Evolutionary conservation across 2,329 filamentous ascomycete species (phyloP).

Genomic region (Fusarium udum): DNA sequence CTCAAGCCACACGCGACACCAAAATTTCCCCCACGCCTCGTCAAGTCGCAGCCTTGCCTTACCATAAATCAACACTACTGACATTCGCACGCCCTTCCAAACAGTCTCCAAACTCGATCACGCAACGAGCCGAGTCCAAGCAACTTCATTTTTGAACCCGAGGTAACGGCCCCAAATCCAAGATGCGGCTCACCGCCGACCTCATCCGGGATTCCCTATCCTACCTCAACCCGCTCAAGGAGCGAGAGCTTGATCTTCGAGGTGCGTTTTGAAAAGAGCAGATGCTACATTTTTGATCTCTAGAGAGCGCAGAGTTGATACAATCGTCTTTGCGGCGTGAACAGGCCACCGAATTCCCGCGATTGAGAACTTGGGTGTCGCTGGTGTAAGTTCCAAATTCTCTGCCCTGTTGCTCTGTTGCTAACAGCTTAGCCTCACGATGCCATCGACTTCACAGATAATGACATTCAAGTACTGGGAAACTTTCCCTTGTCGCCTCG

Average conservation of each 20-base stretch:
- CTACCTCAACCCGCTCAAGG: conserved; percentile 98
- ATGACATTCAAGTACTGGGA: conserved; percentile 87
- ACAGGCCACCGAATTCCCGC: conserved; percentile 97
- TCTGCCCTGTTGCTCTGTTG: background rate
- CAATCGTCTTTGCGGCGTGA: conserved; percentile 60
- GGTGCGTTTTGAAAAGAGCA: conserved; percentile 96
- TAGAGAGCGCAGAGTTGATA: conserved; percentile 81
- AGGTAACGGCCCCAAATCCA: conserved; percentile 46
- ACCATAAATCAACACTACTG: conserved; percentile 32
- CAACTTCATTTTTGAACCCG: conserved; percentile 11
- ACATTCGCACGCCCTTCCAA: conserved; percentile 2
- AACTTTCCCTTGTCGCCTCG: conserved; percentile 95
- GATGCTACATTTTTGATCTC: conserved; percentile 80
- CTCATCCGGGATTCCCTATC: conserved; percentile 94
- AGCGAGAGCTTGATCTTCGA: conserved; percentile 99
- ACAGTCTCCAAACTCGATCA: background rate
- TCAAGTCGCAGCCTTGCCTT: conserved; percentile 44
- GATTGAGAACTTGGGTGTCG: conserved; percentile 97
- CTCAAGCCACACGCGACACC: conserved; percentile 28
- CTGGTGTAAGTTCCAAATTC: conserved; percentile 71
- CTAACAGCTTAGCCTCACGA: conserved; percentile 79
- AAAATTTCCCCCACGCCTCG: conserved; percentile 49
- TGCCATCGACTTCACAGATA: conserved; percentile 98
- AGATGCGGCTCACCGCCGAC: conserved; percentile 95
- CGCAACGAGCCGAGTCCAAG: background rate